Base-by-base conservation (phyloP, 371 early-diverging fungal genomes). In the Mucor saturninus region DNA sequence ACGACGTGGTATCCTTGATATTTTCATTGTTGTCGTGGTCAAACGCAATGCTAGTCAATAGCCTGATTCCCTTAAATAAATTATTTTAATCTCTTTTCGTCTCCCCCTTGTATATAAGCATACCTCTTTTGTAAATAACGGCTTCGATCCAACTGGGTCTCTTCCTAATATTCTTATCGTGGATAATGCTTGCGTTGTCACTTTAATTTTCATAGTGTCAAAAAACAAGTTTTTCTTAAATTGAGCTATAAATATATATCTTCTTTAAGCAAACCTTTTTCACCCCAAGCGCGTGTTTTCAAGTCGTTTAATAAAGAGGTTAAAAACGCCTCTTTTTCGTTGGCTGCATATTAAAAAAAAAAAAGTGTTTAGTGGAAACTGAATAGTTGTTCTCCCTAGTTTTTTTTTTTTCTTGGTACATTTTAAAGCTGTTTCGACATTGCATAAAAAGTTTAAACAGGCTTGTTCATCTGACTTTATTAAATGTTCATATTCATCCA, bases 51-150 rank as follows among this genome's bases (percentile, higher is more conserved):
- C 61, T 55, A 21, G 65, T 39, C 0, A 81, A 62, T 7, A 59
- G 56, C 10, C 28, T 21, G 21, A 78, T 74, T 8, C 76, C 73
- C 81, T 81, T n/a, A n/a, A 69, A 29, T 13, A n/a, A 15, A 2
- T 58, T 7, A 30, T n/a, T 50, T 46, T 8, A 7, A 21, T 46
- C 4, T 30, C 37, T 42, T 13, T 8, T 32, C n/a, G n/a, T n/a
- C n/a, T n/a, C n/a, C n/a, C n/a, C n/a, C n/a, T n/a, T n/a, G n/a
- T n/a, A n/a, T n/a, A n/a, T n/a, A n/a, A n/a, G n/a, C n/a, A n/a
- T 64, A 62, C 74, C 59, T 67, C 39, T 52, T 67, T 52, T 30
- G 71, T 70, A 59, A 64, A 73, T 13, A 73, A 29, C 28, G 65
- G 59, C 29, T 64, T 65, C 15, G 71, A 54, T 52, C 71, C 70